Conservation (phyloP, 169 alveolate species). For the Babesia bovis region DNA sequence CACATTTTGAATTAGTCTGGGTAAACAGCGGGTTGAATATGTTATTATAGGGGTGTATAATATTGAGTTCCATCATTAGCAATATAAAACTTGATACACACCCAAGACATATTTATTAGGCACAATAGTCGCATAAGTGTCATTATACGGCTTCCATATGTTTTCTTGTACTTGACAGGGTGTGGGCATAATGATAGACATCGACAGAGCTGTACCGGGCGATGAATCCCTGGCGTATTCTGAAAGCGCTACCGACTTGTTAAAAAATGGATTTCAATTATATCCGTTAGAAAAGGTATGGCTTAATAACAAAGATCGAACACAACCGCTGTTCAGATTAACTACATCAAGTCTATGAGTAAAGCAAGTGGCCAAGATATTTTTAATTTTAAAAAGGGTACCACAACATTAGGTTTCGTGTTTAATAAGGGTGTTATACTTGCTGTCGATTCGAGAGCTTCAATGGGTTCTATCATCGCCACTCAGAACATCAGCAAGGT, state of each 20-base stretch:
- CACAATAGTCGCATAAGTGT: too few species aligned
- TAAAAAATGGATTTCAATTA: conserved; percentile 45
- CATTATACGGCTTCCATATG: background rate
- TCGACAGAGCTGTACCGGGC: conserved; percentile 5
- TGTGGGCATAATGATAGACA: conserved; percentile 33
- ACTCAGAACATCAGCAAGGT: conserved; percentile 94
- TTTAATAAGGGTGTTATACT: conserved; percentile 95
- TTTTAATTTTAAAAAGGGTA: conserved; percentile 86
- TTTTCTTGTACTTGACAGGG: background rate
- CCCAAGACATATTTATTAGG: too few species aligned
- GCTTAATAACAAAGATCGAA: background rate
- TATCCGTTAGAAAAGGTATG: conserved; percentile 62
- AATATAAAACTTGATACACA: too few species aligned
- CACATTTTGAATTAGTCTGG: too few species aligned
- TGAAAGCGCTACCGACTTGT: conserved; percentile 60
- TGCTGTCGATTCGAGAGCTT: conserved; percentile 99
- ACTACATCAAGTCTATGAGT: conserved; percentile 45
- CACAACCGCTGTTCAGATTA: conserved; percentile 16
- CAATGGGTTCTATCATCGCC: conserved; percentile 96
- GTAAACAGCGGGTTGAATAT: too few species aligned
- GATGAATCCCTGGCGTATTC: conserved; percentile 45
- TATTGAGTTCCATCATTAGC: too few species aligned
- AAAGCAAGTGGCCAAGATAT: conserved; percentile 28
- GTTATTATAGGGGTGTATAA: too few species aligned
- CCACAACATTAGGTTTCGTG: conserved; percentile 94